phyloP scores from a whole-genome alignment of 2,329 filamentous ascomycete genomes.

The Alternaria sp. region DNA sequence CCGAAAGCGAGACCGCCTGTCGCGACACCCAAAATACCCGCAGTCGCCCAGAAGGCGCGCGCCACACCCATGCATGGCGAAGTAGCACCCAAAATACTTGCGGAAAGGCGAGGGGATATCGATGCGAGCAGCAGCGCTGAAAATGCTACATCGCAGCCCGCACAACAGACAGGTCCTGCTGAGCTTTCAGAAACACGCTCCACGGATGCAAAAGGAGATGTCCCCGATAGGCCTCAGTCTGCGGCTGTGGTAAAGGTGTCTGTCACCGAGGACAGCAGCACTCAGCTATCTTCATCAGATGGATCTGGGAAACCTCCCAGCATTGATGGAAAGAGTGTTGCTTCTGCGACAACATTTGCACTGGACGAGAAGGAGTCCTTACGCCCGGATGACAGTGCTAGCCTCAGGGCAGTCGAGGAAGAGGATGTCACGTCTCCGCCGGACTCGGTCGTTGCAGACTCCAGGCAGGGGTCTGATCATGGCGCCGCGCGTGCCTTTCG shows the following conservation, averaged over 20 bases:
- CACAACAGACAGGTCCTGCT: slow-evolving; percentile 31
- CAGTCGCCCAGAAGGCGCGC: slow-evolving; percentile 26
- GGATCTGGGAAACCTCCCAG: slow-evolving; percentile 83
- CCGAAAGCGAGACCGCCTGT: slow-evolving; percentile 35
- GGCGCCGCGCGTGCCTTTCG: slow-evolving; percentile 63
- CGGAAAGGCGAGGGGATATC: slow-evolving; percentile 19
- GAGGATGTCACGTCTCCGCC: slow-evolving; percentile 82
- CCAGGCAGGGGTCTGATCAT: slow-evolving; percentile 82
- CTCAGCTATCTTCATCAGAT: slow-evolving; percentile 59
- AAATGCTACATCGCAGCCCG: slow-evolving; percentile 28
- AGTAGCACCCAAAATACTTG: slow-evolving; percentile 20
- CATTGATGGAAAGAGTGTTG: slow-evolving; percentile 85
- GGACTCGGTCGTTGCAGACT: slow-evolving; percentile 76
- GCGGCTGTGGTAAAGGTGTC: slow-evolving; percentile 40
- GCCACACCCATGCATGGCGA: slow-evolving; percentile 23
- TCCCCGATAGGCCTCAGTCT: slow-evolving; percentile 34
- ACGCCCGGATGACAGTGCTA: slow-evolving; percentile 93
- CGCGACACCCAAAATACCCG: slow-evolving; percentile 32
- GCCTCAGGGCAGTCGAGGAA: slow-evolving; percentile 87
- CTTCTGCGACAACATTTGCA: slow-evolving; percentile 93
- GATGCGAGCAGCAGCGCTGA: slow-evolving; percentile 29
- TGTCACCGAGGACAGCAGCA: slow-evolving; percentile 52
- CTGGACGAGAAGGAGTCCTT: slow-evolving; percentile 96
- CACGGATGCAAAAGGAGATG: slow-evolving; percentile 55
- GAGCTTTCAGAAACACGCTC: slow-evolving; percentile 27